Evolutionary conservation across 2,329 filamentous ascomycete species (phyloP), one percentile per base, ranked within the genome.

Genomic region (Drechslera avenae): DNA sequence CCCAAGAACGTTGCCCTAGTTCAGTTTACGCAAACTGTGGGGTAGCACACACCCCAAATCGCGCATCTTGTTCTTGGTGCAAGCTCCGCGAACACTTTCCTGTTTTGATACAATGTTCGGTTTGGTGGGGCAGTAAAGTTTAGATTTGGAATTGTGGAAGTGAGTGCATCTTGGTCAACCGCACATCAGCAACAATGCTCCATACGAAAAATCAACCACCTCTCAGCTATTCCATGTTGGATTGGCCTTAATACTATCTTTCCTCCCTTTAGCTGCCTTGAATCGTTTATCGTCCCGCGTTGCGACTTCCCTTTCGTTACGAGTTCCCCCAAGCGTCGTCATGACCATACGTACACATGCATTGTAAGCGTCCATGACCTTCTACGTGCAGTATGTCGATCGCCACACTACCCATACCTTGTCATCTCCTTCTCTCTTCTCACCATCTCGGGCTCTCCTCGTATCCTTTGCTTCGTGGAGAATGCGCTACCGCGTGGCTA

Each of bases 11-110:
- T 5, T 37, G 50, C 42, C 45, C 47, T 28, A 40, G 54, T 52
- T 51, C 42, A 28, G 35, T 50, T 56, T 58, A 63, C 56, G 46
- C 39, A 59, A 52, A 60, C 57, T 47, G 54, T 59, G 52, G 59
- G 54, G 48, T 56, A 57, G 34, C 40, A 57, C 49, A 48, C 39
- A 49, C 45, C 35, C 26, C 39, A 54, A 42, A 51, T 56, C 50
- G 47, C 46, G 37, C 16, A 23, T 36, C 21, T 54, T 50, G n/a
- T 31, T 21, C 12, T 39, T 31, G 31, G 28, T 34, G 18, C 45
- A n/a, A 28, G 33, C 13, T 18, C 6, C 14, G 10, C n/a, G 19
- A 21, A 14, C 28, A n/a, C 36, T 50, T 56, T 46, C 35, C 46
- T 44, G 41, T 56, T 40, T 17, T 49, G 47, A 39, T 39, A 37